Evolutionary conservation across 768 basidiomycete genomes (phyloP).

Genomic region (Leucosporidium scottii): DNA sequence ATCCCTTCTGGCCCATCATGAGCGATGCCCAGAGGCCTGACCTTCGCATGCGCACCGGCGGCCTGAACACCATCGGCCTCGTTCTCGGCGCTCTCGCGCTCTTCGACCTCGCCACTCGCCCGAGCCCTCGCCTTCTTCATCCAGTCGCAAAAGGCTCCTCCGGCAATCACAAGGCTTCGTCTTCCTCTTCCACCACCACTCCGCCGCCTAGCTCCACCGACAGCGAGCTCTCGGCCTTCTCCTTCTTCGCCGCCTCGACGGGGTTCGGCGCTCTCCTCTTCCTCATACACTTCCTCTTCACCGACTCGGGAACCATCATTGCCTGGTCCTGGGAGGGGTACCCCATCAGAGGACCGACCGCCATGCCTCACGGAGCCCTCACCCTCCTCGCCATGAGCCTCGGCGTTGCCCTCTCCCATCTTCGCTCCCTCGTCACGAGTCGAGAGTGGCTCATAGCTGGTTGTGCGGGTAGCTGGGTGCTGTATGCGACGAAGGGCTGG

Average conservation of each 20-base stretch:
- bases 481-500: constrained; percentile 8
- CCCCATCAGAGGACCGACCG: constrained; percentile 17
- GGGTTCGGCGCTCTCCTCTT: constrained; percentile 27
- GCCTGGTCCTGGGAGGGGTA: constrained; percentile 21
- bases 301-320: constrained; percentile 29
- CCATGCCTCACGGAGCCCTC: constrained; percentile 16
- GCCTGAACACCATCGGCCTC: constrained; percentile 20
- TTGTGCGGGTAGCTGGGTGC: not conserved
- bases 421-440: not conserved
- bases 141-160: too few relatives aligned
- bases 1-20: constrained; percentile 32
- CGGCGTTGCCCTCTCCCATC: not conserved
- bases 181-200: too few relatives aligned
- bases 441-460: not conserved
- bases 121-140: too few relatives aligned
- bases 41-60: constrained; percentile 16
- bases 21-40: not conserved
- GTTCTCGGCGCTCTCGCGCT: constrained; percentile 10
- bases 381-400: constrained; percentile 5
- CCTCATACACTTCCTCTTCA: constrained; percentile 23
- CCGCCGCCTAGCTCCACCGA: not conserved
- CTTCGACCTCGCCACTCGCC: not conserved
- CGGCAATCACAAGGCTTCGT: too few relatives aligned
- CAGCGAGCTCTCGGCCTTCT: too few relatives aligned
- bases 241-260: not conserved